phyloP scores from a whole-genome alignment of 192 early-diverging fungal genomes.

The Mortierella hygrophila region DNA sequence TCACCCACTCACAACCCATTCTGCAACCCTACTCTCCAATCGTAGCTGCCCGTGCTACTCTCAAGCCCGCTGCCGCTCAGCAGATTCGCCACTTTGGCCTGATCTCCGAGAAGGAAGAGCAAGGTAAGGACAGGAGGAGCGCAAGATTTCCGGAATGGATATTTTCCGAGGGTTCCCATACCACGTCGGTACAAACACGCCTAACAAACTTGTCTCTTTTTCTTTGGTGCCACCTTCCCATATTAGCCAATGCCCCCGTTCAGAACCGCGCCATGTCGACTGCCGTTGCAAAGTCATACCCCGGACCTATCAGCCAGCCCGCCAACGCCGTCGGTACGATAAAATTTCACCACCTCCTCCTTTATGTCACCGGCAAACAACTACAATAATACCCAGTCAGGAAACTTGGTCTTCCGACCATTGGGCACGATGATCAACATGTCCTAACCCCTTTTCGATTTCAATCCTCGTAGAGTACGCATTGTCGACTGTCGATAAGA shows the following conservation, averaged over 20 bases:
- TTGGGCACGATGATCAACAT: neutral
- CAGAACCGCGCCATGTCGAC: constrained; percentile 53
- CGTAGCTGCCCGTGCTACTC: constrained; percentile 35
- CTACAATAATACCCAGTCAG: neutral
- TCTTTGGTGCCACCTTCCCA: neutral
- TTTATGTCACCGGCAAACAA: constrained; percentile 59
- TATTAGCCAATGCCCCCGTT: constrained; percentile 18
- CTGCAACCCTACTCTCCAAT: neutral
- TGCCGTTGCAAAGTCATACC: constrained; percentile 54
- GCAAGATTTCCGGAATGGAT: neutral
- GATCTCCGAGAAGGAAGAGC: constrained; percentile 50
- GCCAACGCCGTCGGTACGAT: constrained; percentile 51
- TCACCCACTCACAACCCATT: neutral
- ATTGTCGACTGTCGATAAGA: constrained; percentile 90
- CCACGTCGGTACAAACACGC: no score
- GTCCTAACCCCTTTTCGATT: neutral
- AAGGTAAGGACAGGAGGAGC: constrained; percentile 19
- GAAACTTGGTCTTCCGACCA: neutral
- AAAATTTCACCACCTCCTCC: neutral
- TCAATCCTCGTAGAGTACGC: constrained; percentile 71
- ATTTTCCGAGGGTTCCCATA: neutral
- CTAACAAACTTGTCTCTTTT: neutral
- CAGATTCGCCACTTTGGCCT: constrained; percentile 54
- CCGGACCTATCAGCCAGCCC: constrained; percentile 49
- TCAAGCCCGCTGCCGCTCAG: constrained; percentile 39